Percentiles rank a stretch among this genome's conserved stretches.
Conservation (phyloP, 768 basidiomycete genomes). For the Postia placenta region DNA sequence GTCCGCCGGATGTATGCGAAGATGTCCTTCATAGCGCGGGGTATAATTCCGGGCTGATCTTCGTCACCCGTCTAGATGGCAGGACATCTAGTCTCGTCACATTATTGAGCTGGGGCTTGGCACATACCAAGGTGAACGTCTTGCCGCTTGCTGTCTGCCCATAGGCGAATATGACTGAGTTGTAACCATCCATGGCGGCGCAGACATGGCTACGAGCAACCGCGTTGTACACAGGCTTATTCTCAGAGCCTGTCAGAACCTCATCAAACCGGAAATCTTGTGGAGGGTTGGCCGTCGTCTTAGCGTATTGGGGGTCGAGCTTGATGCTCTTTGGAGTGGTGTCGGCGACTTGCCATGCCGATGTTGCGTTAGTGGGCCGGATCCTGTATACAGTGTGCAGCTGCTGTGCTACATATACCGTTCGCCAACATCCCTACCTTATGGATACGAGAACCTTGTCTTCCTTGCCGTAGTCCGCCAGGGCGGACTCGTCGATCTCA, state of each 20-base stretch:
- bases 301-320: conserved; percentile 51
- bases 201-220: conserved; percentile 75
- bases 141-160: conserved; percentile 85
- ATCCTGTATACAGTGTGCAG: conserved; percentile 36
- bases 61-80: conserved; percentile 57
- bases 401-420: no score
- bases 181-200: conserved; percentile 96
- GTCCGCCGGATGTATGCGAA: conserved; percentile 79
- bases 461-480: conserved; percentile 60
- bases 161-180: conserved; percentile 92
- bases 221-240: conserved; percentile 72
- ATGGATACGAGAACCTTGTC: conserved; percentile 87
- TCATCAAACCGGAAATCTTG: conserved; percentile 67
- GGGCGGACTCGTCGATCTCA: conserved; percentile 57
- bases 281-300: conserved; percentile 31
- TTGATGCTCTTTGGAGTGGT: conserved; percentile 46
- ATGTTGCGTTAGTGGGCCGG: conserved; percentile 46
- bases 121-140: conserved; percentile 56
- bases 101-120: no score
- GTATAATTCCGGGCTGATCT: conserved; percentile 90
- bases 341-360: conserved; percentile 48
- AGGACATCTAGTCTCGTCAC: not conserved
- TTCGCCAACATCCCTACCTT: conserved; percentile 40
- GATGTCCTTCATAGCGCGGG: conserved; percentile 87
- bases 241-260: conserved; percentile 71